Evolutionary conservation across 169 alveolate species (phyloP).

Genomic region (Plasmodium adleri): DNA sequence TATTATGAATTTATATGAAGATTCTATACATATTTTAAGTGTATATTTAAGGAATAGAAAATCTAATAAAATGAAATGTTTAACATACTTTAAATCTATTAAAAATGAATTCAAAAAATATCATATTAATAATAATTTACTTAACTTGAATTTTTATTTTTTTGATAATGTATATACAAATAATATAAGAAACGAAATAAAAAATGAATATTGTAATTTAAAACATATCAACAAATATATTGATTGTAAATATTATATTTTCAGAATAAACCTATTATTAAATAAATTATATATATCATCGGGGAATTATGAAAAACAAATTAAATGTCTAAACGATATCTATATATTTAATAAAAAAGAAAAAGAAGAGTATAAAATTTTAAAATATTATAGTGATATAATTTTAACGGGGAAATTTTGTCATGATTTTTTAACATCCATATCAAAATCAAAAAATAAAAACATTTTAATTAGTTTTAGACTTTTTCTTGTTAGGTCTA

Average conservation of each 20-base stretch:
- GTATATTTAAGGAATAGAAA: slow-evolving; percentile 57
- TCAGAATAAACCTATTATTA: slow-evolving; percentile 27
- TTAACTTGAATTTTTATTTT: slow-evolving; percentile 11
- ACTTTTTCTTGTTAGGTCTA: slow-evolving; percentile 42
- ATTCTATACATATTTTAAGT: slow-evolving; percentile 45
- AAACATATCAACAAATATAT: slow-evolving; percentile 18
- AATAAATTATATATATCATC: slow-evolving; percentile 54
- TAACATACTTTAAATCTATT: slow-evolving; percentile 33
- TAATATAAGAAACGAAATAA: slow-evolving; percentile 41
- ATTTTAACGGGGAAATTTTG: slow-evolving; percentile 52
- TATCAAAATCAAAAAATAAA: slow-evolving; percentile 51
- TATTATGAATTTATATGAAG: slow-evolving; percentile 70
- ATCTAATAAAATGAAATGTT: slow-evolving; percentile 19
- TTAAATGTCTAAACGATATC: slow-evolving; percentile 29
- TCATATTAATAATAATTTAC: not conserved
- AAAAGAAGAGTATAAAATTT: slow-evolving; percentile 51
- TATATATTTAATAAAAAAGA: slow-evolving; percentile 56
- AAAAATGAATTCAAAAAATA: slow-evolving; percentile 41
- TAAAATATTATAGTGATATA: slow-evolving; percentile 58
- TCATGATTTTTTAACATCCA: slow-evolving; percentile 50
- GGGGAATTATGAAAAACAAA: slow-evolving; percentile 56
- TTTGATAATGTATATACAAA: slow-evolving; percentile 36
- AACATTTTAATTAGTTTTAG: slow-evolving; percentile 57
- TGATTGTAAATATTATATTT: slow-evolving; percentile 59
- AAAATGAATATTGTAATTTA: slow-evolving; percentile 22